These are phyloP conservation scores for Striga asiatica DNA, from an alignment of 257 asterid genomes.

Conservation along the genomic window DNA sequence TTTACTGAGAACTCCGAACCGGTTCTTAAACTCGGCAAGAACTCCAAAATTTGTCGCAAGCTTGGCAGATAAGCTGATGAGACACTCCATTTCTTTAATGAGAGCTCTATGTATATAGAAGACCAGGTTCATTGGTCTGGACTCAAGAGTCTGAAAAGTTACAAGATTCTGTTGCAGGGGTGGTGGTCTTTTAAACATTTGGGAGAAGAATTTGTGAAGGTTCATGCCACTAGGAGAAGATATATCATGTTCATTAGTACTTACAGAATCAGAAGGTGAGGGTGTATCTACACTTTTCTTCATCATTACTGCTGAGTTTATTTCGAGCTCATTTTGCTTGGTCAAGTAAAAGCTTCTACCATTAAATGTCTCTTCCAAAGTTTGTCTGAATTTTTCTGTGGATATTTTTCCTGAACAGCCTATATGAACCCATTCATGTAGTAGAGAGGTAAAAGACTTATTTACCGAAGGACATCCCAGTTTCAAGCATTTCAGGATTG, in stretches of 20 bases:
- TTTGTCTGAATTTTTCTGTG: conserved; percentile 39
- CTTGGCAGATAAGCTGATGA: conserved; percentile 44
- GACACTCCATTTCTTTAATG: conserved; percentile 45
- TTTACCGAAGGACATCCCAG: conserved; percentile 30
- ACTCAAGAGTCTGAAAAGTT: conserved; percentile 24
- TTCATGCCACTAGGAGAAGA: conserved; percentile 29
- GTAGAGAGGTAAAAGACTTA: conserved; percentile 37
- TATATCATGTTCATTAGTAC: conserved; percentile 23
- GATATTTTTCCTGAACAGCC: conserved; percentile 71
- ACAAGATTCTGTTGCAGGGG: conserved; percentile 23
- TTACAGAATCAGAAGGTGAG: conserved; percentile 29
- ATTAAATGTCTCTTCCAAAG: conserved; percentile 40
- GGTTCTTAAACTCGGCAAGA: conserved; percentile 38
- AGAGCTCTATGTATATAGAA: conserved; percentile 60
- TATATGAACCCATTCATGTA: conserved; percentile 47
- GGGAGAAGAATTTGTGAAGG: conserved; percentile 42
- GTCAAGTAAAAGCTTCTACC: conserved; percentile 46
- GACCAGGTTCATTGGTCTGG: conserved; percentile 55
- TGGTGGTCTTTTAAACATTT: conserved; percentile 28
- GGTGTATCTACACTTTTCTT: conserved; percentile 16
- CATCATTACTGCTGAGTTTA: conserved; percentile 15
- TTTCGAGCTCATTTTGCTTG: conserved; percentile 27
- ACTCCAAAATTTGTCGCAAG: conserved; percentile 31
- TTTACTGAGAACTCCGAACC: conserved; percentile 34
- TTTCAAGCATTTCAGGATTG: conserved; percentile 38